Conservation (phyloP, 345 rosid species). For the Crucihimalaya himalaica region DNA sequence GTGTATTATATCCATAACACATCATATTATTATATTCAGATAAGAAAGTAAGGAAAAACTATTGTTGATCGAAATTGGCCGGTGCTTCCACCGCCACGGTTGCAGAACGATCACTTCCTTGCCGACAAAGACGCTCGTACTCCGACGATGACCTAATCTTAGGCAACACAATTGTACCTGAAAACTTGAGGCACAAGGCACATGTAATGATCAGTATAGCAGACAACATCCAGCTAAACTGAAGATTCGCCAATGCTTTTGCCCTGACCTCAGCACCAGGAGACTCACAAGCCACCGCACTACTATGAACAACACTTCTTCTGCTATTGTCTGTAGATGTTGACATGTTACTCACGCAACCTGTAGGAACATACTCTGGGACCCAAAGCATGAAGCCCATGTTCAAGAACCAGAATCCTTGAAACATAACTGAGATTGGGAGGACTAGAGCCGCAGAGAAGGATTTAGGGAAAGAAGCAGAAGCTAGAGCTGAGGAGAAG, state of each 20-base stretch:
- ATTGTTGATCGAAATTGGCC: conserved; percentile 21
- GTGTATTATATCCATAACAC: background rate
- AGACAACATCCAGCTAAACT: conserved; percentile 86
- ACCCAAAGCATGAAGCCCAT: conserved; percentile 91
- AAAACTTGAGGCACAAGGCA: conserved; percentile 54
- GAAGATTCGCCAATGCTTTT: conserved; percentile 77
- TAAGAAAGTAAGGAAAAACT: background rate
- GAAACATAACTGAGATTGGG: conserved; percentile 65
- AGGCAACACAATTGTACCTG: conserved; percentile 43
- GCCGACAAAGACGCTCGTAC: conserved; percentile 41
- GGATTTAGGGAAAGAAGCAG: conserved; percentile 49
- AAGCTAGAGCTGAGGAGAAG: conserved; percentile 55
- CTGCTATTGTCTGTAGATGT: conserved; percentile 17
- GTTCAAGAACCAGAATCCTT: conserved; percentile 84
- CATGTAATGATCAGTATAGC: conserved; percentile 63
- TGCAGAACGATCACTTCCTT: conserved; percentile 37
- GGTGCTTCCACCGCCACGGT: conserved; percentile 21
- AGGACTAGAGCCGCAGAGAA: conserved; percentile 64
- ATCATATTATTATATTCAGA: background rate
- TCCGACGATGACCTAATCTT: conserved; percentile 31
- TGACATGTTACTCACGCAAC: conserved; percentile 51
- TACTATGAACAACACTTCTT: conserved; percentile 48
- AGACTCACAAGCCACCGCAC: conserved; percentile 64
- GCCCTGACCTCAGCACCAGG: conserved; percentile 65
- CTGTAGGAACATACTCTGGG: conserved; percentile 64